Evolutionary conservation across 108 stramenopile genomes (phyloP), one percentile per base, ranked within the genome.

Genomic region (Seminavis robusta): DNA sequence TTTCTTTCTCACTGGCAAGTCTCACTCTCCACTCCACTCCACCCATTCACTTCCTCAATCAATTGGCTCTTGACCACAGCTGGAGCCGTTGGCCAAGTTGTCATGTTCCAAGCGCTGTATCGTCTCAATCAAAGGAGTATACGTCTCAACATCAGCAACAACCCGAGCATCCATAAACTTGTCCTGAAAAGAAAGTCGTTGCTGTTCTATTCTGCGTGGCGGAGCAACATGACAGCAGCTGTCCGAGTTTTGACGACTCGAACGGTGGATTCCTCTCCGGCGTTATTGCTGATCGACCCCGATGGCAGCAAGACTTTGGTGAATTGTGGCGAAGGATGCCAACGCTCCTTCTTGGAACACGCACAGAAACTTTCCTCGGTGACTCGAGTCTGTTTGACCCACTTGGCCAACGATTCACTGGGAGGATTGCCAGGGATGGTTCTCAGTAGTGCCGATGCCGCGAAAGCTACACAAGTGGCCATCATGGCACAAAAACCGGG

Each of bases 391-490:
- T 89, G 87, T 41, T 39, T 93, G 51, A 89, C 87, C 1, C 80
- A 83, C 62, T 54, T 88, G 8, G 71, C 67, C 8, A 79, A 84
- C 52, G 69, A 69, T 17, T 68, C 83, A 4, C 39, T 86, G 3
- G 91, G 87, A 28, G 91, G 91, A 24, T 48, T 93, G 21, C 91
- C 91, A 1, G 91, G 91, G 4, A 80, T 88, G 79, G 76, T 87
- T 40, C 56, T 93, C 27, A 93, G 88, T 2, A 65, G 77, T 4
- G 78, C 85, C 0, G 91, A 93, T 73, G 88, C 63, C 1, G 19
- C 38, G 41, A 59, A 59, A 19, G 2, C 39, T 19, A 19, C 1
- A 40, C 20, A 16, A 40, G 21, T n/a, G 17, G 52, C 52, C 15
- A 27, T 10, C 8, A 17, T 19, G 50, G 29, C 50, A 17, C 7